phyloP scores from a whole-genome alignment of 169 alveolate species.

The Toxoplasma gondii region DNA sequence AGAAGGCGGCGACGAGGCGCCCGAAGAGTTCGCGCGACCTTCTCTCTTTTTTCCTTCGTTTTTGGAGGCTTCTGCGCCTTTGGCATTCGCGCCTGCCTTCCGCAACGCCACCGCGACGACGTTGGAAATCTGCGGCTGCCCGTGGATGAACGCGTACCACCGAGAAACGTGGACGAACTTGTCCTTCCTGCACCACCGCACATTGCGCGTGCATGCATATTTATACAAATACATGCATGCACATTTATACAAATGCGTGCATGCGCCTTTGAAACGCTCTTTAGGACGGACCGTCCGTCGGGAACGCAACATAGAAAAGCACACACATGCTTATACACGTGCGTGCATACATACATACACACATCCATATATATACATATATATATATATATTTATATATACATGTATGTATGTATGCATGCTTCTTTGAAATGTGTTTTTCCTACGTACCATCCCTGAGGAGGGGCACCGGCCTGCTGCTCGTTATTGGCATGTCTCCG shows the following conservation, averaged over 20 bases:
- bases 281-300: too few species aligned
- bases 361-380: not conserved
- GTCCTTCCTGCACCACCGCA: not conserved
- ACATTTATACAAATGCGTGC: not conserved
- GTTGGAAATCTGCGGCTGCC: not conserved
- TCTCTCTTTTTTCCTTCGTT: not conserved
- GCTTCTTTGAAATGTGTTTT: not conserved
- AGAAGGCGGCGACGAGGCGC: not conserved
- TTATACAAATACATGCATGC: not conserved
- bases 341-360: not conserved
- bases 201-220: not conserved
- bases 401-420: not conserved
- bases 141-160: conserved; percentile 38
- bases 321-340: not conserved
- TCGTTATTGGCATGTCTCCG: not conserved
- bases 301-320: too few species aligned
- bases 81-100: not conserved
- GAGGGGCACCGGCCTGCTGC: not conserved
- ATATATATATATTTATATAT: too few species aligned
- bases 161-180: conserved; percentile 14
- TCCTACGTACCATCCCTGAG: not conserved
- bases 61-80: not conserved
- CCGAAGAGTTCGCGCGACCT: not conserved
- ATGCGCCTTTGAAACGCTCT: too few species aligned
- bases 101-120: not conserved